Percentiles rank a stretch among this genome's conserved stretches.
Conservation (phyloP, 2,329 filamentous ascomycete genomes). For the Phialocephala sp. region DNA sequence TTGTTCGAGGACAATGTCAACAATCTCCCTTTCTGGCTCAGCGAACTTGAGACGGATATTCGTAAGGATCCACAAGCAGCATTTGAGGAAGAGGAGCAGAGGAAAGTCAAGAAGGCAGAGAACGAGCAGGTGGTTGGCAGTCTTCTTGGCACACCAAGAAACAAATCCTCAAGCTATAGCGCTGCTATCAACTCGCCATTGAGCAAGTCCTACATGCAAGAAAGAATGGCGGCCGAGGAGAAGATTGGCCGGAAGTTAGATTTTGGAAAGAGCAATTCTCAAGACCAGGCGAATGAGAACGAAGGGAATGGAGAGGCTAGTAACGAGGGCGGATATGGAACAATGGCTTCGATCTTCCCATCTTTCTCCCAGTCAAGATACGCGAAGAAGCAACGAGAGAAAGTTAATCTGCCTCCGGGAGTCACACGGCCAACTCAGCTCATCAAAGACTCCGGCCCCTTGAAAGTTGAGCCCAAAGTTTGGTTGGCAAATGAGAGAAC, state of each 20-base stretch:
- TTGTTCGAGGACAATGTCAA: conserved; percentile 97
- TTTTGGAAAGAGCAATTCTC: conserved; percentile 30
- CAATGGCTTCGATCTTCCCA: conserved; percentile 76
- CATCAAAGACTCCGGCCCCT: conserved; percentile 92
- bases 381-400: conserved; percentile 60
- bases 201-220: conserved; percentile 67
- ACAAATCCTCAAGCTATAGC: conserved; percentile 56
- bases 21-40: conserved; percentile 94
- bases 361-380: conserved; percentile 84
- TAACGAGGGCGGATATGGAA: conserved; percentile 53
- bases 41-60: conserved; percentile 90
- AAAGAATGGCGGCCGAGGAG: conserved; percentile 57
- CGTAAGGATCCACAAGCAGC: conserved; percentile 88
- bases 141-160: conserved; percentile 66
- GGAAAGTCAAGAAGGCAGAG: conserved; percentile 79
- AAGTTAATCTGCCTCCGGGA: conserved; percentile 75
- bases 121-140: conserved; percentile 90
- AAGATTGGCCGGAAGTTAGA: conserved; percentile 40
- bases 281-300: conserved; percentile 30
- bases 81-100: conserved; percentile 89
- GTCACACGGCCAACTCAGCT: conserved; percentile 84
- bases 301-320: conserved; percentile 43
- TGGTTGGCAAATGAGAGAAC: conserved; percentile 99
- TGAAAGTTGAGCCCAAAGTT: conserved; percentile 95
- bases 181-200: conserved; percentile 69